phyloP scores from a whole-genome alignment of 2,329 filamentous ascomycete genomes.

The Arthrocladium fulminans region DNA sequence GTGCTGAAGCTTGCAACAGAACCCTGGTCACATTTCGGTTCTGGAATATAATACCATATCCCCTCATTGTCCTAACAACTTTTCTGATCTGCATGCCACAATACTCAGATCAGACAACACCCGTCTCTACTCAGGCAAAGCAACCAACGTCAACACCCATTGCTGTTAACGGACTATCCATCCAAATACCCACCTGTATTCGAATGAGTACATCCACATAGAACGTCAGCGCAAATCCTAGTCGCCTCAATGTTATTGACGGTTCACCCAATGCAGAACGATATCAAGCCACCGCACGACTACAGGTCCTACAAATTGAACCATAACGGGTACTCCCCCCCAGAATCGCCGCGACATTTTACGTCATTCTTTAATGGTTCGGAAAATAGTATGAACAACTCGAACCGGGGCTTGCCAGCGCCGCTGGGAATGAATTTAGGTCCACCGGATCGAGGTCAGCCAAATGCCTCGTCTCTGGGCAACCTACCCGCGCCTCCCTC shows the following conservation, averaged over 20 bases:
- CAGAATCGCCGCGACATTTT: constrained; percentile 27
- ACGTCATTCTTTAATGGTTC: constrained; percentile 24
- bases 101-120: not conserved
- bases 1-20: not conserved
- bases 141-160: not conserved
- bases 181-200: constrained; percentile 1
- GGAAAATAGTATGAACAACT: constrained; percentile 56
- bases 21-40: constrained; percentile 5
- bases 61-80: constrained; percentile 1
- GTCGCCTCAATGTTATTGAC: constrained; percentile 42
- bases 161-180: not conserved
- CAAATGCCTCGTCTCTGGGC: constrained; percentile 32
- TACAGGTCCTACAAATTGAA: constrained; percentile 33
- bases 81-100: not conserved
- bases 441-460: constrained; percentile 19
- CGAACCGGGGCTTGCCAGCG: constrained; percentile 61
- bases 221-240: not conserved
- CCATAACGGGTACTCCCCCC: constrained; percentile 35
- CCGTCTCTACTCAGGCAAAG: not conserved
- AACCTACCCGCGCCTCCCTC: constrained; percentile 56
- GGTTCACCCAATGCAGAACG: constrained; percentile 40
- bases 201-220: constrained; percentile 1
- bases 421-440: constrained; percentile 47
- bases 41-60: constrained; percentile 5
- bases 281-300: constrained; percentile 42